Evolutionary conservation across 106 monocot species (phyloP), one percentile per base, ranked within the genome.

Genomic region (Allium cepa): DNA sequence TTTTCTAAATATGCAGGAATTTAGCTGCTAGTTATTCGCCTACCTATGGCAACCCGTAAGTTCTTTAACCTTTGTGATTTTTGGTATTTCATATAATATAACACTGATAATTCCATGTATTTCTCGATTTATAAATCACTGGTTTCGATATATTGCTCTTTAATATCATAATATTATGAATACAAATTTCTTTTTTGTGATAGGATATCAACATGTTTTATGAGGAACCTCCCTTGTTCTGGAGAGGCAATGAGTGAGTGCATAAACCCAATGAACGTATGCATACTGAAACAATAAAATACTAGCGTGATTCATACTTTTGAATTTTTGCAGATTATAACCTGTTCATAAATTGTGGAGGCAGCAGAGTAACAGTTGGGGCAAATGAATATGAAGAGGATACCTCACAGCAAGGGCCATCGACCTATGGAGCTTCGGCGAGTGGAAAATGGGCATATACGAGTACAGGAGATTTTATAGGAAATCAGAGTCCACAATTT

Each of bases 291-390:
- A 45, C 8, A 7, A 8, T 11, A 16, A 10, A 64, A 55, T 55
- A 15, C 13, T 55, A 1, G 47, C 47, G 11, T 47, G 7, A 55
- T 66, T 59, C 48, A 11, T 3, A 55, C 11, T 55, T 55, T 8
- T 4, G n/a, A 28, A 14, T 14, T 22, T 67, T 17, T 56, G 57
- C 77, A 87, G 86, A 87, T 59, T 82, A 71, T 66, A 52, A 87
- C 6, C 17, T 87, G 62, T 82, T 74, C 62, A 82, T 87, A 74
- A 87, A 87, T 53, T 87, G 82, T 73, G 86, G 86, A 71, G 86
- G 86, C 14, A 27, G 46, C 9, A 59, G 17, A 17, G 73, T 74
- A 15, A 82, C 26, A 10, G 28, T 87, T 50, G 79, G 50, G 8
- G 55, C 11, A 8, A 16, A 68, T 13, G 63, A 49, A 36, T 87